Percentiles rank a stretch among this genome's conserved stretches.
These are phyloP conservation scores for Termitomyces heimii DNA, from an alignment of 768 basidiomycete genomes.

Conservation along the genomic window DNA sequence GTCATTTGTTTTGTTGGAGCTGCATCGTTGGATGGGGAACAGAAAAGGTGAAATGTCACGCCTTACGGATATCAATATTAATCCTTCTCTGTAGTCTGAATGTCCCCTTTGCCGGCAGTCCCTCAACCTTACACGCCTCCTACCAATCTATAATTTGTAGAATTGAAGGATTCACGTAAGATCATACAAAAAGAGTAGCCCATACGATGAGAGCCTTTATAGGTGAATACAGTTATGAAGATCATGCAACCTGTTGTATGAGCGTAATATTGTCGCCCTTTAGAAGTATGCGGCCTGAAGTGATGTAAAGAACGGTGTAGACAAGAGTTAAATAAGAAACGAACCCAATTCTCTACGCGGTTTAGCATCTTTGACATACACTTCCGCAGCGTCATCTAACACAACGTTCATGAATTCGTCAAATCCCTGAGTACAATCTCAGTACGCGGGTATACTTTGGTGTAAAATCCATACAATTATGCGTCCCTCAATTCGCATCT, in stretches of 20 bases:
- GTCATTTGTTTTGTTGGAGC: constrained; percentile 86
- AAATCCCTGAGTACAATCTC: constrained; percentile 64
- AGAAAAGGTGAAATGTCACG: constrained; percentile 56
- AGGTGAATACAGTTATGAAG: constrained; percentile 6
- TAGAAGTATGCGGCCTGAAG: constrained; percentile 83
- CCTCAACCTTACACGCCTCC: constrained; percentile 57
- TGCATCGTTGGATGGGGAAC: constrained; percentile 87
- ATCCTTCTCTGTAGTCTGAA: constrained; percentile 48
- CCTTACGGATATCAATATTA: neutral
- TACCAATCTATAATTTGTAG: constrained; percentile 84
- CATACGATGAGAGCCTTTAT: constrained; percentile 2
- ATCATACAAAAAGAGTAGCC: constrained; percentile 10
- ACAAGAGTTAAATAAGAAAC: constrained; percentile 15
- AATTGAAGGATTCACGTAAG: constrained; percentile 1
- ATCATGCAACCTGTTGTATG: constrained; percentile 63
- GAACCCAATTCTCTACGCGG: constrained; percentile 79
- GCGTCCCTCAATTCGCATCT: constrained; percentile 93
- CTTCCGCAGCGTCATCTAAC: constrained; percentile 88
- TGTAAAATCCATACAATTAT: constrained; percentile 72
- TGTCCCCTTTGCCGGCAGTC: constrained; percentile 85
- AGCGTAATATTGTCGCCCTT: constrained; percentile 99
- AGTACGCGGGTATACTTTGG: neutral
- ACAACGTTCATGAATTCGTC: constrained; percentile 99
- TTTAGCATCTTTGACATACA: constrained; percentile 86
- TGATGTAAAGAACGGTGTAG: constrained; percentile 2